These are phyloP conservation scores for Daphne laureola DNA, from an alignment of 441 rosid species.

Conservation along the genomic window DNA sequence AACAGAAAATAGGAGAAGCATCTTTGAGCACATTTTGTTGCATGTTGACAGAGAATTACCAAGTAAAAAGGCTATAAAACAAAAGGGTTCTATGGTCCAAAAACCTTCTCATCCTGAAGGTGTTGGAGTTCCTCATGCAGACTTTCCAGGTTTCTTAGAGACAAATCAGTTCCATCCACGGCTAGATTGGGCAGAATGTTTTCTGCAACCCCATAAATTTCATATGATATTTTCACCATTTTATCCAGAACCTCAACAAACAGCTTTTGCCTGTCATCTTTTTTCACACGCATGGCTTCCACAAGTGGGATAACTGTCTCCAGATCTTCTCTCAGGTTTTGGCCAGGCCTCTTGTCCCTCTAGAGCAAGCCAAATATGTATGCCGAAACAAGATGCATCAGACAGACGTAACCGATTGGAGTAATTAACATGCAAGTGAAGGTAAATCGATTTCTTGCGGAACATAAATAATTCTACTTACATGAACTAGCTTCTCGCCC, in stretches of 20 bases:
- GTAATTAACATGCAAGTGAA: too few relatives aligned
- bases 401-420: too few relatives aligned
- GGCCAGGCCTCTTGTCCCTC: constrained; percentile 36
- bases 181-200: constrained; percentile 21
- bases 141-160: constrained; percentile 51
- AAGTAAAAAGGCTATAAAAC: too few relatives aligned
- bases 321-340: constrained; percentile 53
- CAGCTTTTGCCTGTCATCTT: constrained; percentile 42
- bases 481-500: constrained; percentile 47
- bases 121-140: constrained; percentile 34
- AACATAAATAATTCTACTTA: constrained; percentile 13
- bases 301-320: constrained; percentile 34
- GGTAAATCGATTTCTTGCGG: too few relatives aligned
- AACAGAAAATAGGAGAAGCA: too few relatives aligned
- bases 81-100: neutral
- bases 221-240: constrained; percentile 43
- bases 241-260: constrained; percentile 48
- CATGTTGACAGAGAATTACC: too few relatives aligned
- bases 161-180: constrained; percentile 53
- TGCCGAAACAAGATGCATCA: too few relatives aligned
- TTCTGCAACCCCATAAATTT: constrained; percentile 33
- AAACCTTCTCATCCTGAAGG: constrained; percentile 71
- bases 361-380: constrained; percentile 10
- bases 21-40: too few relatives aligned
- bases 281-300: constrained; percentile 53